A percentile compares a stretch with the other conserved stretches of the same genome.
Conservation (phyloP, 2,329 filamentous ascomycete genomes). For the Beauveria brongniartii region DNA sequence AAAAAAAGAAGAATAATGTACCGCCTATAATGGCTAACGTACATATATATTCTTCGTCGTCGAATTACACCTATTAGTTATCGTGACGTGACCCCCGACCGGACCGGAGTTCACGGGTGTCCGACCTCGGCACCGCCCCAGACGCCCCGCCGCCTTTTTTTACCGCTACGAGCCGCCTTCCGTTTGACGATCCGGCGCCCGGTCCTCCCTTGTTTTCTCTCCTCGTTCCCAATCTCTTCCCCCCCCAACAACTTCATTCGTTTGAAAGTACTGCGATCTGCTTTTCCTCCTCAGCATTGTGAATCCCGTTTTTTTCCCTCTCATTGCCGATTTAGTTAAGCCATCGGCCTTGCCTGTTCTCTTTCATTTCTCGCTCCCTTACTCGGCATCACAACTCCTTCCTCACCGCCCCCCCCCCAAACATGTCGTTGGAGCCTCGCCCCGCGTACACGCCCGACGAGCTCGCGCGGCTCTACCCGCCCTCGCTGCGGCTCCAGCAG, state of each 20-base stretch:
- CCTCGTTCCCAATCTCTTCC: neutral
- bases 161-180: neutral
- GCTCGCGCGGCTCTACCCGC: slow-evolving; percentile 72
- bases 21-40: no score
- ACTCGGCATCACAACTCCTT: neutral
- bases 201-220: no score
- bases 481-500: slow-evolving; percentile 70
- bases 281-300: no score
- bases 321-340: no score
- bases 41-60: no score
- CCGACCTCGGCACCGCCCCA: neutral
- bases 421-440: slow-evolving; percentile 73
- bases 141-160: neutral
- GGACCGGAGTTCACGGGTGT: neutral
- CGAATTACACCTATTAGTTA: no score
- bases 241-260: neutral
- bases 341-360: neutral
- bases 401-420: slow-evolving; percentile 1
- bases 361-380: neutral
- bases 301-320: no score
- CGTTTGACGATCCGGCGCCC: neutral
- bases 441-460: slow-evolving; percentile 73
- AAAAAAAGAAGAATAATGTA: no score
- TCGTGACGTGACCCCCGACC: no score
- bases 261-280: no score